Percentiles rank a stretch among this genome's conserved stretches.
These are phyloP conservation scores for Collybia mongolica DNA, from an alignment of 768 basidiomycete species.

Conservation along the genomic window DNA sequence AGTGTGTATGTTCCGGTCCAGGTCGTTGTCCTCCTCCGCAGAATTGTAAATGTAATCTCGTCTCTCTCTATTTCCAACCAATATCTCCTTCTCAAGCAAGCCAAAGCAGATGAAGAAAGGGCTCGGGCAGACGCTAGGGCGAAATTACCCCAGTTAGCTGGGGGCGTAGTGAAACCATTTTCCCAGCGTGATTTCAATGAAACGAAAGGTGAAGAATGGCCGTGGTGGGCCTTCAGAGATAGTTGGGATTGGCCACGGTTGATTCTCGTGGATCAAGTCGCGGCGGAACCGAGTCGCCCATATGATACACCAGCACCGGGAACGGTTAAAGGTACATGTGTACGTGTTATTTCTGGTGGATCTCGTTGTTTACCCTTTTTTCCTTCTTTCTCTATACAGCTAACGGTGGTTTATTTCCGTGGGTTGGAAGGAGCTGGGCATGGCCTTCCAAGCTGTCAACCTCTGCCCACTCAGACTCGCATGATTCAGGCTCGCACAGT, in stretches of 20 bases:
- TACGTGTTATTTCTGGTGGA: no score
- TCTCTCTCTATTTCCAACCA: conserved; percentile 70
- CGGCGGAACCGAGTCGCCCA: no score
- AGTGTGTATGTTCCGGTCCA: conserved; percentile 54
- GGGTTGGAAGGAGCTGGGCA: conserved; percentile 24
- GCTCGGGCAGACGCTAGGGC: neutral
- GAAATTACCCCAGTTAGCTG: no score
- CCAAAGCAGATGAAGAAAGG: conserved; percentile 12
- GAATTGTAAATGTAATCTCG: conserved; percentile 68
- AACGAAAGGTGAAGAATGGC: conserved; percentile 22
- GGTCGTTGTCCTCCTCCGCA: conserved; percentile 58
- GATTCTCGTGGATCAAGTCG: neutral
- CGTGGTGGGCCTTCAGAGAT: conserved; percentile 22
- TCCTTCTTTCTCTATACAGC: conserved; percentile 5
- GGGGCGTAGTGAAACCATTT: neutral
- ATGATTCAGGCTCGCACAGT: conserved; percentile 2
- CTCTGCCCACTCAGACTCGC: conserved; percentile 14
- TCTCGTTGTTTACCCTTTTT: neutral
- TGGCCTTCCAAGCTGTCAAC: conserved; percentile 23
- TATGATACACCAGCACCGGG: neutral
- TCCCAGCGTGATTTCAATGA: conserved; percentile 14
- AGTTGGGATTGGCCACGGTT: conserved; percentile 22
- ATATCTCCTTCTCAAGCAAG: conserved; percentile 39
- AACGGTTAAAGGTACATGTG: conserved; percentile 4
- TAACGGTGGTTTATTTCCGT: conserved; percentile 10